phyloP scores from a whole-genome alignment of 129 eudicot species.

The Tagetes erecta region DNA sequence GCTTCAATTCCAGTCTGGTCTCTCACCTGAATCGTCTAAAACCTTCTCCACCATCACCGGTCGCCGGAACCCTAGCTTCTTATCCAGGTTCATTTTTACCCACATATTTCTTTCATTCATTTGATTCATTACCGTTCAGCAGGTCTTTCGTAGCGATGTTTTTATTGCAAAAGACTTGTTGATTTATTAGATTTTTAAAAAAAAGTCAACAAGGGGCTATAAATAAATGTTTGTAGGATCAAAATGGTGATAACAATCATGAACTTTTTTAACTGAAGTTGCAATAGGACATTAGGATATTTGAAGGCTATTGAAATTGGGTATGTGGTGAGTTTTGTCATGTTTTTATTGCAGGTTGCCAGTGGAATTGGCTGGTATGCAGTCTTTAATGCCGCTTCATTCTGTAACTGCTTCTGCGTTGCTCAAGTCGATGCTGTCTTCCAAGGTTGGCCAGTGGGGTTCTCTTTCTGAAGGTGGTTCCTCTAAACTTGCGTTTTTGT shows the following conservation, averaged over 20 bases:
- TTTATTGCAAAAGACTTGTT: too few species aligned
- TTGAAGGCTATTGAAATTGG: not conserved
- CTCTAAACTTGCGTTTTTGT: conserved; percentile 1
- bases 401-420: conserved; percentile 33
- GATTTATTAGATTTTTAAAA: too few species aligned
- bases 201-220: not conserved
- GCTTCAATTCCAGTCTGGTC: conserved; percentile 22
- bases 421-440: conserved; percentile 33
- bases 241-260: not conserved
- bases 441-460: conserved; percentile 36
- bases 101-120: not conserved
- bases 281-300: not conserved
- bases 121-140: too few species aligned
- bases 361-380: conserved; percentile 36
- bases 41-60: conserved; percentile 22
- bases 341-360: conserved; percentile 28
- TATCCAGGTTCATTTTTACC: conserved; percentile 29
- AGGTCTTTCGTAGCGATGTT: too few species aligned
- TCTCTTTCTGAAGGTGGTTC: conserved; percentile 32
- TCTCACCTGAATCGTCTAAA: conserved; percentile 32
- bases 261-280: not conserved
- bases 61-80: conserved; percentile 36
- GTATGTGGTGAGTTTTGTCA: not conserved
- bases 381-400: conserved; percentile 41
- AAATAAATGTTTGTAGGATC: not conserved